phyloP scores from a whole-genome alignment of 345 rosid genomes.

The Lepidium sativum region DNA sequence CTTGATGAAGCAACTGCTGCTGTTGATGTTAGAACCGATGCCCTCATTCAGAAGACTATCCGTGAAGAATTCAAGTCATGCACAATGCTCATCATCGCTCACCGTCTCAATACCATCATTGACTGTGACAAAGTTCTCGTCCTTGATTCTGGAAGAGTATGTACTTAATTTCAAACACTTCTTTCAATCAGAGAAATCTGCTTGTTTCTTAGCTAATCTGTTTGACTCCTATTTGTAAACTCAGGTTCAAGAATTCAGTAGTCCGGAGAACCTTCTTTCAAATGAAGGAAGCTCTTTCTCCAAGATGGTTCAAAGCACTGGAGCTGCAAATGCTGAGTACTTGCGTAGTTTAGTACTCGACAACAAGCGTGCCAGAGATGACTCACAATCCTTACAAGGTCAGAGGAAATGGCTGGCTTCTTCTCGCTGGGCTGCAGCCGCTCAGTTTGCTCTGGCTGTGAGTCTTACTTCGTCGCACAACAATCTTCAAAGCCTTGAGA shows the following conservation, averaged over 20 bases:
- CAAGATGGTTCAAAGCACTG: slow-evolving; percentile 94
- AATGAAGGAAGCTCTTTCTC: slow-evolving; percentile 80
- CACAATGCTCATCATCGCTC: slow-evolving; percentile 81
- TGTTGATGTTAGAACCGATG: slow-evolving; percentile 76
- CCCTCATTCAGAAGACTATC: slow-evolving; percentile 62
- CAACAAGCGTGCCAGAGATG: slow-evolving; percentile 25
- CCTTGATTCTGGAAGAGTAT: slow-evolving; percentile 61
- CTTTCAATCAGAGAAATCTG: neutral
- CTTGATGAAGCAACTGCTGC: slow-evolving; percentile 91
- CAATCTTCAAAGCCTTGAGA: slow-evolving; percentile 51
- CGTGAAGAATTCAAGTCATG: slow-evolving; percentile 64
- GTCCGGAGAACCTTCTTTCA: slow-evolving; percentile 69
- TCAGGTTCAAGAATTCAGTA: slow-evolving; percentile 80
- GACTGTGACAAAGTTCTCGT: slow-evolving; percentile 84
- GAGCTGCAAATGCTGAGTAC: slow-evolving; percentile 94
- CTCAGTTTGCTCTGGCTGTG: slow-evolving; percentile 60
- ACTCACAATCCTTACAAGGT: slow-evolving; percentile 7
- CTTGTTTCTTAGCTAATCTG: slow-evolving; percentile 7
- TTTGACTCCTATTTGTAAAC: neutral
- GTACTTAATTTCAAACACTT: neutral
- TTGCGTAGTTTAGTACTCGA: slow-evolving; percentile 70
- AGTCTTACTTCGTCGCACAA: slow-evolving; percentile 65
- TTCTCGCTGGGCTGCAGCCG: slow-evolving; percentile 82
- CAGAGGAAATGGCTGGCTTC: slow-evolving; percentile 45
- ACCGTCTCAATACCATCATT: slow-evolving; percentile 71